Percentiles rank a stretch among this genome's conserved stretches.
Conservation (phyloP, 257 asterid species). For the Leonotis leonurus region DNA sequence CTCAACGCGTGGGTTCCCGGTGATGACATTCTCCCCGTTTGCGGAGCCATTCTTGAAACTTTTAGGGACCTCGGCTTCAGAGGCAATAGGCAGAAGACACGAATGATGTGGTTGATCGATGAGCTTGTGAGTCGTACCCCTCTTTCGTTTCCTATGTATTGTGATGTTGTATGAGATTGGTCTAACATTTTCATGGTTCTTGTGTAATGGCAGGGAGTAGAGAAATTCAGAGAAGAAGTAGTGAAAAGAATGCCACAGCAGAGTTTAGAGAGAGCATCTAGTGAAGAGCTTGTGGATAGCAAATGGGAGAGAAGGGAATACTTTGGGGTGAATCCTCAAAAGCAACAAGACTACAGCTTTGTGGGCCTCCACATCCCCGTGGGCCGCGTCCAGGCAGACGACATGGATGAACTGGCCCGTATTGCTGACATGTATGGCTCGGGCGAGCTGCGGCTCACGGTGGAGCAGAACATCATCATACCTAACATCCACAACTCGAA, state of each 20-base stretch:
- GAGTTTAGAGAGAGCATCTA: slow-evolving; percentile 57
- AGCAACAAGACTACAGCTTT: slow-evolving; percentile 72
- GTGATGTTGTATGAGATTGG: not conserved
- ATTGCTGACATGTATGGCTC: slow-evolving; percentile 75
- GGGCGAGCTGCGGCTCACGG: slow-evolving; percentile 86
- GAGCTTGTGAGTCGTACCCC: slow-evolving; percentile 63
- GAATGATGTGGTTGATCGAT: slow-evolving; percentile 99
- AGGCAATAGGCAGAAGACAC: slow-evolving; percentile 85
- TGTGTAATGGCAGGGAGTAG: slow-evolving; percentile 58
- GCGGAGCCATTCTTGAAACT: slow-evolving; percentile 75
- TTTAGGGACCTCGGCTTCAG: slow-evolving; percentile 82
- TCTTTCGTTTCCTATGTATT: not conserved
- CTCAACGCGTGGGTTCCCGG: slow-evolving; percentile 96
- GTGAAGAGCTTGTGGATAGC: slow-evolving; percentile 57
- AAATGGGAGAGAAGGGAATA: slow-evolving; percentile 85
- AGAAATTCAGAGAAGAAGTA: slow-evolving; percentile 78
- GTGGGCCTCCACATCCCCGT: slow-evolving; percentile 88
- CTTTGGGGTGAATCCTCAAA: slow-evolving; percentile 76
- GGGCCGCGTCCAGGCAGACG: slow-evolving; percentile 89
- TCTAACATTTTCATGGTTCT: not conserved
- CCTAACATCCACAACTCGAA: slow-evolving; percentile 63
- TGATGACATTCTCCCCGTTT: slow-evolving; percentile 73
- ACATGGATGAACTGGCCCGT: slow-evolving; percentile 85
- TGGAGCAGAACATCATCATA: slow-evolving; percentile 84
- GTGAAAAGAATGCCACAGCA: slow-evolving; percentile 72